These are phyloP conservation scores for Tetratostichococcus sp. DNA, from an alignment of 139 green algal genomes.

Conservation along the genomic window DNA sequence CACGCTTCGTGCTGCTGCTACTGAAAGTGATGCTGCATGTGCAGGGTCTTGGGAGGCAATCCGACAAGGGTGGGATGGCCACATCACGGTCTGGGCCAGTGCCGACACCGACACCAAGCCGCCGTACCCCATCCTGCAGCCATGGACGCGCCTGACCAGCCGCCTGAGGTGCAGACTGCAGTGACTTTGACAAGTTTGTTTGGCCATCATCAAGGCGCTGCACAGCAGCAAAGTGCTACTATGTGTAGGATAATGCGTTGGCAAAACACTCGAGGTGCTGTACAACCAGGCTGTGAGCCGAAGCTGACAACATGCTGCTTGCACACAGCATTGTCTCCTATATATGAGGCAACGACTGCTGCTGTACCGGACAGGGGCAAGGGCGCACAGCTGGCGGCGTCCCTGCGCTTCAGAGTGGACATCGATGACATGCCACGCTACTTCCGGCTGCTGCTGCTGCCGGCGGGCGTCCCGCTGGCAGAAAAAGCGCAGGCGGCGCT, in stretches of 20 bases:
- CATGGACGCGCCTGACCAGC: neutral
- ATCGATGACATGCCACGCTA: neutral
- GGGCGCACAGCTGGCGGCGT: neutral
- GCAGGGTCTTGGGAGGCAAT: neutral
- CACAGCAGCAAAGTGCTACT: too few species aligned
- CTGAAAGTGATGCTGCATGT: too few species aligned
- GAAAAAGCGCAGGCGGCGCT: neutral
- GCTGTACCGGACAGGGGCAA: neutral
- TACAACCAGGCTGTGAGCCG: too few species aligned
- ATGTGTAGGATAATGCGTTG: too few species aligned
- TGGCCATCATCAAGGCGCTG: too few species aligned
- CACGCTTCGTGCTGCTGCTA: too few species aligned
- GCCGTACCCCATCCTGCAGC: neutral
- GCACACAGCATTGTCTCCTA: too few species aligned
- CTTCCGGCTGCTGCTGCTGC: neutral
- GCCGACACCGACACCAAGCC: neutral
- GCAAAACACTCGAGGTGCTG: too few species aligned
- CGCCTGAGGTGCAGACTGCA: neutral
- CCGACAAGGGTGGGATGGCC: neutral
- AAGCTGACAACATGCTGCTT: too few species aligned
- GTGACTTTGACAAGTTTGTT: too few species aligned
- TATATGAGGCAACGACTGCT: too few species aligned
- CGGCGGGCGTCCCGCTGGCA: neutral
- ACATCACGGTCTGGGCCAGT: neutral
- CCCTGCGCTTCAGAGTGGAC: neutral